Evolutionary conservation across 1,284 basidiomycete species (phyloP).

Genomic region (Pseudozyma sp.): DNA sequence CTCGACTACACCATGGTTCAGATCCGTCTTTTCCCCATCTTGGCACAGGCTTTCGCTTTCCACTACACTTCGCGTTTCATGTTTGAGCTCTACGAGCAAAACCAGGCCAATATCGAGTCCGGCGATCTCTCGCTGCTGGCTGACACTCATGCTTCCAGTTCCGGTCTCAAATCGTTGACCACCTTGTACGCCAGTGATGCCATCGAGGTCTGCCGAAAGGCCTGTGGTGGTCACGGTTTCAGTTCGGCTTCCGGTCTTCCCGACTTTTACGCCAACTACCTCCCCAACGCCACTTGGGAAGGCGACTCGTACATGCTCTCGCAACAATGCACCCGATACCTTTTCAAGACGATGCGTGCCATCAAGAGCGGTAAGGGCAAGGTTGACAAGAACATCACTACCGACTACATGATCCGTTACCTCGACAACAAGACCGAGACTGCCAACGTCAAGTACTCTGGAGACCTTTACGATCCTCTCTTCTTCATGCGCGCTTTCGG

Average conservation of each 20-base stretch:
- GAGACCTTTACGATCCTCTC: slow-evolving; percentile 64
- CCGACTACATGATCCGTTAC: slow-evolving; percentile 69
- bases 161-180: slow-evolving; percentile 68
- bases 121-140: slow-evolving; percentile 69
- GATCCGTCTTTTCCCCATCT: slow-evolving; percentile 69
- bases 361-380: slow-evolving; percentile 55
- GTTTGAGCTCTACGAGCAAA: slow-evolving; percentile 68
- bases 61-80: slow-evolving; percentile 69
- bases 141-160: slow-evolving; percentile 69
- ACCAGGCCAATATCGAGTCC: slow-evolving; percentile 64
- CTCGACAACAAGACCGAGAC: slow-evolving; percentile 63
- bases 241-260: slow-evolving; percentile 64
- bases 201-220: slow-evolving; percentile 70
- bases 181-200: slow-evolving; percentile 69
- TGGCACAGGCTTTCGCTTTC: slow-evolving; percentile 70
- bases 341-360: slow-evolving; percentile 68
- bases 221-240: slow-evolving; percentile 70
- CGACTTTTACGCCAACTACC: slow-evolving; percentile 62
- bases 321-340: slow-evolving; percentile 69
- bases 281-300: slow-evolving; percentile 69
- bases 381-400: slow-evolving; percentile 62
- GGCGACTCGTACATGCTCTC: slow-evolving; percentile 70
- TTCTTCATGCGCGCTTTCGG: slow-evolving; percentile 69
- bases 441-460: slow-evolving; percentile 54
- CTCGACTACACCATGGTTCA: slow-evolving; percentile 70